These are phyloP conservation scores for Hanseniaspora guilliermondii DNA, from an alignment of 805 yeast genomes.

Conservation along the genomic window DNA sequence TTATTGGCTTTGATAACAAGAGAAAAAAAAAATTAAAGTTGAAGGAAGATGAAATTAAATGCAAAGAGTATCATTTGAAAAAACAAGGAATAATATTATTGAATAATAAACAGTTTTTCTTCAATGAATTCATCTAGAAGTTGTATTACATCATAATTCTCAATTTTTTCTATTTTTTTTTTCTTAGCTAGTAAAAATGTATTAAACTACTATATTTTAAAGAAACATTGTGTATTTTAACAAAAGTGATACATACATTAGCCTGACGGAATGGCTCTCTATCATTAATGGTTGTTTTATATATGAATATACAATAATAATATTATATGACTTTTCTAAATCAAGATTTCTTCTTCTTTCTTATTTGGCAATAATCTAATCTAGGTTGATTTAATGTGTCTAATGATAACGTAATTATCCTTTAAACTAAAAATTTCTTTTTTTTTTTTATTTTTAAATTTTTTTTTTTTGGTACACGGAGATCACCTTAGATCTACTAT, in stretches of 20 bases:
- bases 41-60: too few relatives aligned
- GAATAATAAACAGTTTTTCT: constrained; percentile 40
- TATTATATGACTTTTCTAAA: neutral
- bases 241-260: neutral
- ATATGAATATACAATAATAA: neutral
- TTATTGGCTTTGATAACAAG: constrained; percentile 34
- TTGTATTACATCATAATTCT: too few relatives aligned
- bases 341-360: neutral
- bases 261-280: constrained; percentile 8
- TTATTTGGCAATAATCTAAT: too few relatives aligned
- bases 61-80: constrained; percentile 33
- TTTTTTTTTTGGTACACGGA: too few relatives aligned
- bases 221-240: constrained; percentile 45
- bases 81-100: constrained; percentile 46
- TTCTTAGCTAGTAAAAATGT: too few relatives aligned
- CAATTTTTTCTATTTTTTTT: too few relatives aligned
- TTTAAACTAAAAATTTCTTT: neutral
- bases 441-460: too few relatives aligned
- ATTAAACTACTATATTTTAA: constrained; percentile 59
- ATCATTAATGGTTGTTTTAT: neutral
- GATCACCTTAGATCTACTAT: too few relatives aligned
- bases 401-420: neutral
- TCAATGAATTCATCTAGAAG: too few relatives aligned
- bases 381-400: neutral
- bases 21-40: constrained; percentile 50